phyloP scores from a whole-genome alignment of 2,329 filamentous ascomycete genomes.

The Pseudodiploospora longispora region DNA sequence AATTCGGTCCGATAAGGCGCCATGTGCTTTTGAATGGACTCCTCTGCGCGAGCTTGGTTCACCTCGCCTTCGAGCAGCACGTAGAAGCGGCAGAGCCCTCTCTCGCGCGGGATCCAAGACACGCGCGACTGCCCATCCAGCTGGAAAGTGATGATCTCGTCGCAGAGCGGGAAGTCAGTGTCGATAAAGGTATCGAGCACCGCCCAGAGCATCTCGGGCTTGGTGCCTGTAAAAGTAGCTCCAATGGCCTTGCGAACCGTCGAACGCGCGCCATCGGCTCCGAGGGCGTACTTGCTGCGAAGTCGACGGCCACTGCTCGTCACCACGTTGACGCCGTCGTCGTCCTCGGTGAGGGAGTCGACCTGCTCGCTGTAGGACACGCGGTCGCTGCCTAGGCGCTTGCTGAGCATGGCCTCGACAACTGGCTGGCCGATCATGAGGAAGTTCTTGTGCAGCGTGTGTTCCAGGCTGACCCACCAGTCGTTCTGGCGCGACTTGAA shows the following conservation, averaged over 20 bases:
- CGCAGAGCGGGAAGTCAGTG: constrained; percentile 37
- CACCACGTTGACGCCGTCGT: constrained; percentile 34
- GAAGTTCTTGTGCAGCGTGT: constrained; percentile 38
- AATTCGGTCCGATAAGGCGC: constrained; percentile 35
- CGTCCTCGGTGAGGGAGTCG: constrained; percentile 45
- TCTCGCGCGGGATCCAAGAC: constrained; percentile 40
- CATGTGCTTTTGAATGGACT: constrained; percentile 35
- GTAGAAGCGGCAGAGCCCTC: constrained; percentile 39
- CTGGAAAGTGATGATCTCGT: constrained; percentile 41
- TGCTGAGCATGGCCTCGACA: constrained; percentile 32
- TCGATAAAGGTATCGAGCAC: constrained; percentile 41
- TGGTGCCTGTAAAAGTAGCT: constrained; percentile 35
- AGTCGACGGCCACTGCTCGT: constrained; percentile 25
- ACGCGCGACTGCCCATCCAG: constrained; percentile 36
- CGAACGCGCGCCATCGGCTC: constrained; percentile 45
- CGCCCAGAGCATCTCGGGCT: constrained; percentile 42
- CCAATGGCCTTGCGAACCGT: constrained; percentile 32
- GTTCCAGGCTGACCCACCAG: constrained; percentile 39
- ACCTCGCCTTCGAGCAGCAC: constrained; percentile 38
- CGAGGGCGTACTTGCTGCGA: constrained; percentile 35
- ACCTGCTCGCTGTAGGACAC: constrained; percentile 33
- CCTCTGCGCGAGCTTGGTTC: constrained; percentile 29
- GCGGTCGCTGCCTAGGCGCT: constrained; percentile 19
- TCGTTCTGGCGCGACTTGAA: constrained; percentile 39
- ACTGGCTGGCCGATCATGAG: constrained; percentile 42